phyloP scores from a whole-genome alignment of 2,329 filamentous ascomycete genomes.

The Beauveria caledonica region DNA sequence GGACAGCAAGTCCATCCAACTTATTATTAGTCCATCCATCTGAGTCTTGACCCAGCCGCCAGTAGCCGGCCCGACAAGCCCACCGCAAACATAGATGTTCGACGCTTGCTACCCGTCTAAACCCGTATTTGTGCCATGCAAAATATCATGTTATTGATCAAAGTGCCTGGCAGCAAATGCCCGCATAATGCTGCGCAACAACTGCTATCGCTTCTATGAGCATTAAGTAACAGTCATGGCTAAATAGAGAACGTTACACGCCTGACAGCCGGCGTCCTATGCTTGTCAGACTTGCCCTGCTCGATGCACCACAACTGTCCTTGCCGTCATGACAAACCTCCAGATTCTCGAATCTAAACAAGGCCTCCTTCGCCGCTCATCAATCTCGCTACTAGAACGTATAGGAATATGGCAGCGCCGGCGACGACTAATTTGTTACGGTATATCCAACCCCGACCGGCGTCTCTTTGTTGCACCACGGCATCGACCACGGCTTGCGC shows the following conservation, averaged over 20 bases:
- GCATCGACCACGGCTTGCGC: conserved; percentile 68
- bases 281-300: background rate
- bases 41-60: background rate
- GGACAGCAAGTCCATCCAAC: background rate
- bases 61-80: background rate
- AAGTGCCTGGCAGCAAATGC: background rate
- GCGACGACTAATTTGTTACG: conserved; percentile 71
- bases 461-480: conserved; percentile 66
- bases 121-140: too few relatives aligned
- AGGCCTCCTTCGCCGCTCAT: conserved; percentile 41
- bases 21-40: background rate
- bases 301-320: background rate
- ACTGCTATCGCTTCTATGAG: background rate
- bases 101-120: background rate
- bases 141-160: background rate
- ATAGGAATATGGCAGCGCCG: conserved; percentile 64
- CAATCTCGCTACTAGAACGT: conserved; percentile 73
- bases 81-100: background rate
- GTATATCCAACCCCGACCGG: conserved; percentile 72
- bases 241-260: background rate
- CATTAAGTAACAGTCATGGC: background rate
- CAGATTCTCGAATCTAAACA: background rate
- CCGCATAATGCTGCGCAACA: background rate
- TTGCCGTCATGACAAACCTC: background rate
- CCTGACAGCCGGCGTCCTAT: background rate